Evolutionary conservation across 148 eudicot species (phyloP), one percentile per base, ranked within the genome.

Genomic region (Salicornia ramosissima): DNA sequence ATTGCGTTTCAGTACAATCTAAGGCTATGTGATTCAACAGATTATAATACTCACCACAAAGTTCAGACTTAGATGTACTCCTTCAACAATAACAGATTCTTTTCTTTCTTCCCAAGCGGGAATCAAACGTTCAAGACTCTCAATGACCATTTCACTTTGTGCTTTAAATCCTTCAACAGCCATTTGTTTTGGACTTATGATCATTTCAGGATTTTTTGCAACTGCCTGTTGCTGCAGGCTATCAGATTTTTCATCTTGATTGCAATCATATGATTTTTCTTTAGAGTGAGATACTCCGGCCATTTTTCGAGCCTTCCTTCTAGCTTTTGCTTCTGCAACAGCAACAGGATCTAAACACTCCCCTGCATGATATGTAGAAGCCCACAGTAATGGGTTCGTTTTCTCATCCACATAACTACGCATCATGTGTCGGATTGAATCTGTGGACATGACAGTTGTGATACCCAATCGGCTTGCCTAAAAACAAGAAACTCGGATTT

Each of bases 131-230:
- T 93, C 98, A 72, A 93, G 98, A 78, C 95, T 88, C 67, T 90
- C 98, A 68, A 93, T 93, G 51, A 93, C 95, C 98, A 93, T 93
- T 73, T 93, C 98, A 84, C 98, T 93, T 69, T 93, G 98, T 73
- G 98, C 98, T 81, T 90, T 93, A 61, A 81, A 93, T 58, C 98
- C 98, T 79, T 93, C 98, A 54, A 93, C 63, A 3, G 98, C 98
- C 96, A 93, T 86, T 80, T 87, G 92, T 60, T 82, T 93, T 19
- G 89, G 82, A 73, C 96, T 83, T 22, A 63, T 63, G 18, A 85
- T 87, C 36, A 77, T 65, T 64, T 88, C 92, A 59, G 61, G 30
- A 64, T 70, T 43, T 33, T 64, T 76, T 24, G 80, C 56, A 75
- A 55, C 76, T 5, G 65, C 83, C 56, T 83, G 85, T 19, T 78